A percentile compares a stretch with the other conserved stretches of the same genome.
Conservation (phyloP, 225 moss, liverwort and hornwort genomes). For the Sphagnum tenellum region DNA sequence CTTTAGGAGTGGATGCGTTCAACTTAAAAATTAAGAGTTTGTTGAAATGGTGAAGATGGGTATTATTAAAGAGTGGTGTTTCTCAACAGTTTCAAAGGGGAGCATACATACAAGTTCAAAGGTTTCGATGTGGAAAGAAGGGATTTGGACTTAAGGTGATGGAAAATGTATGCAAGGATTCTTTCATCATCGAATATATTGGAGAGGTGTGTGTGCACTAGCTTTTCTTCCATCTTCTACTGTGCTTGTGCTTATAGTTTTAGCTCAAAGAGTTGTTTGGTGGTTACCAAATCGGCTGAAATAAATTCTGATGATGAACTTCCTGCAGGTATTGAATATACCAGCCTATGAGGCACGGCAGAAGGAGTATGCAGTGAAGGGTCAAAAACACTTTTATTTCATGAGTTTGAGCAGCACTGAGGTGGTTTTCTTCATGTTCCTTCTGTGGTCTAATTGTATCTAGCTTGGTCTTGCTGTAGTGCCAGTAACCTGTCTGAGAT, state of each 20-base stretch:
- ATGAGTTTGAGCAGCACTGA: constrained; percentile 81
- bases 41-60: background rate
- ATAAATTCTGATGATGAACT: too few species aligned
- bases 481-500: too few species aligned
- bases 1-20: background rate
- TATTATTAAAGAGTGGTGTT: background rate
- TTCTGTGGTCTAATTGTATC: constrained; percentile 5
- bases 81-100: constrained; percentile 72
- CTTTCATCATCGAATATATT: constrained; percentile 88
- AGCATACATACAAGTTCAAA: constrained; percentile 53
- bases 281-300: background rate
- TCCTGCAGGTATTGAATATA: constrained; percentile 67
- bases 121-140: constrained; percentile 82
- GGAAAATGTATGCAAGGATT: constrained; percentile 50
- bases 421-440: constrained; percentile 19
- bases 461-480: background rate
- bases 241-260: background rate
- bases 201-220: constrained; percentile 47
- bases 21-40: background rate
- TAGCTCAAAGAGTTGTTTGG: constrained; percentile 3
- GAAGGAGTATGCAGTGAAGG: constrained; percentile 73
- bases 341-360: constrained; percentile 74
- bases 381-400: constrained; percentile 92
- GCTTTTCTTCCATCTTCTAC: background rate
- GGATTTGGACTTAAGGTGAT: constrained; percentile 68